Percentiles rank a stretch among this genome's conserved stretches.
These are phyloP conservation scores for Eremothecium coryli DNA, from an alignment of 1,139 yeast species.

Conservation along the genomic window DNA sequence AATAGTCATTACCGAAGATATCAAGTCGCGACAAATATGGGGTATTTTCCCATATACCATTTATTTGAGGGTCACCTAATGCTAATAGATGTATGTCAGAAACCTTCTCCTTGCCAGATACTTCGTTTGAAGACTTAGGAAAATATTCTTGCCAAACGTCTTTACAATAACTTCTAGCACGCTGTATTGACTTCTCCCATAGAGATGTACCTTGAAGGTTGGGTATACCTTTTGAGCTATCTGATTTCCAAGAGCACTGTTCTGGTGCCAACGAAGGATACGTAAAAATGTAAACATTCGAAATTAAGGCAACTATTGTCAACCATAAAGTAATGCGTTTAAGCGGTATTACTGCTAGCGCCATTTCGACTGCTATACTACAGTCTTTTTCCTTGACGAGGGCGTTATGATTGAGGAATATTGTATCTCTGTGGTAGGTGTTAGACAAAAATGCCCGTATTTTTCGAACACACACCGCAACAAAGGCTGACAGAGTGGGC, in stretches of 20 bases:
- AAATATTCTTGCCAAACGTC: too few relatives aligned
- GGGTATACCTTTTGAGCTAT: not conserved
- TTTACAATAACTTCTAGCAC: conserved; percentile 16
- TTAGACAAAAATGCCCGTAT: too few relatives aligned
- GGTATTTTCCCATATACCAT: conserved; percentile 70
- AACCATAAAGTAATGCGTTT: conserved; percentile 21
- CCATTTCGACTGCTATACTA: too few relatives aligned
- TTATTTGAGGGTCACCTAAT: conserved; percentile 94
- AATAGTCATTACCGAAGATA: conserved; percentile 79
- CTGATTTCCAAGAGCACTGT: conserved; percentile 49
- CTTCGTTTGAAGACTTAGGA: too few relatives aligned
- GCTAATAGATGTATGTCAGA: conserved; percentile 57
- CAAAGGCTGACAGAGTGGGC: too few relatives aligned
- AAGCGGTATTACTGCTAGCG: too few relatives aligned
- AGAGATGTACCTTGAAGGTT: not conserved
- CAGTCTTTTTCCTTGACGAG: too few relatives aligned
- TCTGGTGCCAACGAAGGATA: conserved; percentile 55
- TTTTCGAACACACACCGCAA: too few relatives aligned
- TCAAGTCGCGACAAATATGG: conserved; percentile 71
- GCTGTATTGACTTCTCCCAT: conserved; percentile 12
- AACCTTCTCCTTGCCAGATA: not conserved
- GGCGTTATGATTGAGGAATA: too few relatives aligned
- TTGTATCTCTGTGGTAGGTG: too few relatives aligned
- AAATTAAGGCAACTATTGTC: conserved; percentile 35
- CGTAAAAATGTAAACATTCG: conserved; percentile 57